Conservation (phyloP, 1,284 basidiomycete genomes). For the Cystobasidium slooffiae region DNA sequence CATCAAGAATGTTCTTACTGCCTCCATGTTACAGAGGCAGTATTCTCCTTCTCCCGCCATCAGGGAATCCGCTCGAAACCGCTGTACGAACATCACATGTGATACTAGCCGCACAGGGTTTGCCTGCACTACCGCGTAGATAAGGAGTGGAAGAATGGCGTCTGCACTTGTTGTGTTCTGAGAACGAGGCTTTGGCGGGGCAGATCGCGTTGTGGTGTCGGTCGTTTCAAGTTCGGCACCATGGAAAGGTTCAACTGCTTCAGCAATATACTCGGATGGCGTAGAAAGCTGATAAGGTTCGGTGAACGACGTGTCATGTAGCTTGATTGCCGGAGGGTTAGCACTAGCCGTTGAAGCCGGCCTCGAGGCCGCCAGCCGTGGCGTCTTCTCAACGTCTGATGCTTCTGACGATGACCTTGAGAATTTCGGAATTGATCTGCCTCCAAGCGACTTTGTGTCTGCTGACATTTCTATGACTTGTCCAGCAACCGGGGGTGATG, state of each 20-base stretch:
- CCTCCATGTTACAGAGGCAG: slow-evolving; percentile 89
- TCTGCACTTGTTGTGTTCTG: slow-evolving; percentile 61
- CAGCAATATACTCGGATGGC: slow-evolving; percentile 37
- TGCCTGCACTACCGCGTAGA: slow-evolving; percentile 84
- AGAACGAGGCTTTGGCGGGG: not conserved
- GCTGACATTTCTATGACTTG: slow-evolving; percentile 54
- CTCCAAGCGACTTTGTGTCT: slow-evolving; percentile 32
- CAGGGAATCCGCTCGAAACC: slow-evolving; percentile 73
- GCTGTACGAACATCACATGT: slow-evolving; percentile 81
- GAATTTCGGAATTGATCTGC: slow-evolving; percentile 37
- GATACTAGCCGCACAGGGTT: slow-evolving; percentile 84
- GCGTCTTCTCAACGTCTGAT: slow-evolving; percentile 25
- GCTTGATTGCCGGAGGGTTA: slow-evolving; percentile 47
- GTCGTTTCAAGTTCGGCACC: slow-evolving; percentile 22
- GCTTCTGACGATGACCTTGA: slow-evolving; percentile 32
- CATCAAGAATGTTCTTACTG: slow-evolving; percentile 90
- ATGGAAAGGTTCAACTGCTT: slow-evolving; percentile 26
- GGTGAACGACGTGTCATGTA: slow-evolving; percentile 44
- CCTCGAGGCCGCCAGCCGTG: slow-evolving; percentile 14
- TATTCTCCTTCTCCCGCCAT: slow-evolving; percentile 84
- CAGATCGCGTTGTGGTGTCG: slow-evolving; percentile 43
- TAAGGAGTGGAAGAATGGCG: slow-evolving; percentile 82
- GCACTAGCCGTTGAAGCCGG: not conserved
- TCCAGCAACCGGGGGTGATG: slow-evolving; percentile 17
- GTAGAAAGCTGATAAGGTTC: slow-evolving; percentile 46